These are phyloP conservation scores for Trichoderma lentiforme DNA, from an alignment of 2,329 filamentous ascomycete species.

Conservation along the genomic window DNA sequence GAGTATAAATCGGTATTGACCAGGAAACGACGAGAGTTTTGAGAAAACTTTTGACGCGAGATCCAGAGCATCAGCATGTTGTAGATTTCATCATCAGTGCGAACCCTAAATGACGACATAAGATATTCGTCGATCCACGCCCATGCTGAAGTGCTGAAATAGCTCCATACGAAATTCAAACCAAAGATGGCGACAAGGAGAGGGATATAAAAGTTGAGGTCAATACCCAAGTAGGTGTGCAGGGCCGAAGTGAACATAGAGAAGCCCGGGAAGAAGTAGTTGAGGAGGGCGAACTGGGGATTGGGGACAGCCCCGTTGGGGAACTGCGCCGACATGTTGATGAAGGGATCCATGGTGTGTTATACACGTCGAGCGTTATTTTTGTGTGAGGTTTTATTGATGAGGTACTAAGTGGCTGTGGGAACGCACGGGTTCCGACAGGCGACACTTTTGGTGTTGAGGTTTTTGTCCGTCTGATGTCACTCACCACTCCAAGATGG, in stretches of 20 bases:
- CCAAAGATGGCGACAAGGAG: slow-evolving; percentile 49
- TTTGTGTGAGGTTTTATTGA: neutral
- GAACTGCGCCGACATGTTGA: slow-evolving; percentile 24
- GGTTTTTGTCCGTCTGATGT: neutral
- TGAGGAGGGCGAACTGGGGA: slow-evolving; percentile 50
- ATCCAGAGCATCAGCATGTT: slow-evolving; percentile 71
- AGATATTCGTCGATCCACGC: slow-evolving; percentile 50
- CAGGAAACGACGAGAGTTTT: slow-evolving; percentile 58
- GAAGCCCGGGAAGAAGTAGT: slow-evolving; percentile 65
- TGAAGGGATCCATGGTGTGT: slow-evolving; percentile 26
- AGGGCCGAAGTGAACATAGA: slow-evolving; percentile 53
- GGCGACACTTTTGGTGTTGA: neutral
- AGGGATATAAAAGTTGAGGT: slow-evolving; percentile 61
- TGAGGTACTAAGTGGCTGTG: neutral
- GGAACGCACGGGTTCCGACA: neutral
- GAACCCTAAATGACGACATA: slow-evolving; percentile 64
- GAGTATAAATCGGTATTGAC: slow-evolving; percentile 61
- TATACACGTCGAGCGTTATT: neutral
- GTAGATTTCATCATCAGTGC: slow-evolving; percentile 69
- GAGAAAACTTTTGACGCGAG: slow-evolving; percentile 58
- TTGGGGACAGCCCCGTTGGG: slow-evolving; percentile 19
- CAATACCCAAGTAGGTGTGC: slow-evolving; percentile 56
- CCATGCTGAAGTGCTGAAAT: slow-evolving; percentile 49
- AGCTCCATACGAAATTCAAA: slow-evolving; percentile 50
- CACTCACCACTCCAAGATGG: neutral